A percentile compares a stretch with the other conserved stretches of the same genome.
Conservation (phyloP, 1,284 basidiomycete genomes). For the Volvariella surrecta region DNA sequence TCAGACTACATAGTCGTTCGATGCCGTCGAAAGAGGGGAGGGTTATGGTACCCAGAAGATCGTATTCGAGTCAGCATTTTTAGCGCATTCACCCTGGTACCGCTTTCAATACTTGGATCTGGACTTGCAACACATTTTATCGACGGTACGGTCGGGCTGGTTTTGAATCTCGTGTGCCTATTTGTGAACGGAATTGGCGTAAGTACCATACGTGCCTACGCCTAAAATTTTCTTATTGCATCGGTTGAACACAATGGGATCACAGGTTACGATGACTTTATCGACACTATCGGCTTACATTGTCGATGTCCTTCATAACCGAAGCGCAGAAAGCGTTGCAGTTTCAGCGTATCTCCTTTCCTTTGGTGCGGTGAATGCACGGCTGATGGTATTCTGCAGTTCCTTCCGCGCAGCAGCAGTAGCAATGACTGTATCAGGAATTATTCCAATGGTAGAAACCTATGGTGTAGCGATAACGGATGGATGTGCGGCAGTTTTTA, state of each 20-base stretch:
- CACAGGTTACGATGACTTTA: conserved; percentile 36
- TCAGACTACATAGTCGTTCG: conserved; percentile 41
- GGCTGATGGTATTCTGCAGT: conserved; percentile 19
- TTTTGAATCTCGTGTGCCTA: conserved; percentile 31
- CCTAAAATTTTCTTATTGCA: conserved; percentile 6
- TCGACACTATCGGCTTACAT: conserved; percentile 45
- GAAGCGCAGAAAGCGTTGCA: conserved; percentile 45
- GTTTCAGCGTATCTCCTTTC: conserved; percentile 25
- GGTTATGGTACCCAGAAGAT: conserved; percentile 50
- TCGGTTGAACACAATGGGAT: conserved; percentile 7
- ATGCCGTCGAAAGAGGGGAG: conserved; percentile 40
- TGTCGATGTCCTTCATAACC: conserved; percentile 44
- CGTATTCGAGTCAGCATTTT: conserved; percentile 40
- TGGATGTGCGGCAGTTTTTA: conserved; percentile 32
- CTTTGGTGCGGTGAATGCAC: not conserved
- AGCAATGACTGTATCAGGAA: conserved; percentile 27
- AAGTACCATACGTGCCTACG: conserved; percentile 9
- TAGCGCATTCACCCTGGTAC: conserved; percentile 34
- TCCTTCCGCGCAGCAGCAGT: conserved; percentile 34
- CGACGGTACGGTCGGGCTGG: conserved; percentile 28
- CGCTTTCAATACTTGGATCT: conserved; percentile 10
- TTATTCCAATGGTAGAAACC: conserved; percentile 42
- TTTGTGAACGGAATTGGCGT: conserved; percentile 45
- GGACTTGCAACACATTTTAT: conserved; percentile 22
- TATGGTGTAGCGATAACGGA: conserved; percentile 50